A percentile compares a stretch with the other conserved stretches of the same genome.
Evolutionary conservation across 2,329 filamentous ascomycete genomes (phyloP).

Genomic region (Nannizziopsis barbatae): DNA sequence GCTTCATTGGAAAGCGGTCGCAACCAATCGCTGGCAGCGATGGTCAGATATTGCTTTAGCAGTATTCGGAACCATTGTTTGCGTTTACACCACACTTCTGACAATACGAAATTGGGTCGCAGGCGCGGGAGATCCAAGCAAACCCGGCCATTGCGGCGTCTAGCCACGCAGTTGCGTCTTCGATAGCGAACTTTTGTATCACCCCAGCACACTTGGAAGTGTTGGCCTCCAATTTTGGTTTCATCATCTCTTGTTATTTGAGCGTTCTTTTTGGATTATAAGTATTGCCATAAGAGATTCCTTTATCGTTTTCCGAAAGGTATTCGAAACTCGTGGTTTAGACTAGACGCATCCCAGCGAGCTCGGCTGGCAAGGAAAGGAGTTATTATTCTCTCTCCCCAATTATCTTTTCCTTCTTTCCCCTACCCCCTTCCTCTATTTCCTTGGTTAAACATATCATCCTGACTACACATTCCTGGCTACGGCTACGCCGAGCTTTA

Average conservation of each 20-base stretch:
- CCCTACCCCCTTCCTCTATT: too few species aligned
- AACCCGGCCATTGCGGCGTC: conserved; percentile 52
- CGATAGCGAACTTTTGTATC: background rate
- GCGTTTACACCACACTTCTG: conserved; percentile 81
- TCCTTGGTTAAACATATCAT: too few species aligned
- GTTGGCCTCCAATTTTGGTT: too few species aligned
- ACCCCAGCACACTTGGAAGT: background rate
- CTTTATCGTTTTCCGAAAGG: too few species aligned
- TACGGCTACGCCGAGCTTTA: too few species aligned
- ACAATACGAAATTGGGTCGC: conserved; percentile 79
- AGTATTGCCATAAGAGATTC: too few species aligned
- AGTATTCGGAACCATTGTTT: conserved; percentile 71
- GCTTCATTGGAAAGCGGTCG: conserved; percentile 74
- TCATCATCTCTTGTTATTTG: background rate
- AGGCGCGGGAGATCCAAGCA: conserved; percentile 42
- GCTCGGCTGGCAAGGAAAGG: background rate
- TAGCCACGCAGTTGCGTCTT: background rate
- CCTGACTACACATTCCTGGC: too few species aligned
- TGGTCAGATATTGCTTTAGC: conserved; percentile 63
- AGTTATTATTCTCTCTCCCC: background rate
- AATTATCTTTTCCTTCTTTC: too few species aligned
- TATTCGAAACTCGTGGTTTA: background rate
- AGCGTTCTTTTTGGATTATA: background rate
- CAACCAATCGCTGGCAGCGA: conserved; percentile 56
- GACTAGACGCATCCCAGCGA: background rate